Evolutionary conservation across 805 yeast species (phyloP), one percentile per base, ranked within the genome.

Genomic region (Ogataea paraovalis): DNA sequence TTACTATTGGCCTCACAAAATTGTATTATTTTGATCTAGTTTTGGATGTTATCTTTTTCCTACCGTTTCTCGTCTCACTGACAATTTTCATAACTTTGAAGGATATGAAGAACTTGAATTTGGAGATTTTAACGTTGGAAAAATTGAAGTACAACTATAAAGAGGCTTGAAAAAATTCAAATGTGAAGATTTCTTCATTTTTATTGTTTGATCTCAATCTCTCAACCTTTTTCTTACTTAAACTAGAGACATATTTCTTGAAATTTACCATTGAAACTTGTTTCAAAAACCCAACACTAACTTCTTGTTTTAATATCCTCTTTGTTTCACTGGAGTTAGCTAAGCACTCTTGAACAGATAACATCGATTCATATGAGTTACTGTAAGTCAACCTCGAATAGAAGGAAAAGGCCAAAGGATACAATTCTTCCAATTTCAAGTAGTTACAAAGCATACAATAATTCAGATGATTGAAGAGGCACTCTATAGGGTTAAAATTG

Each of bases 371-470:
- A 30, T 49, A 54, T 8, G 65, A 53, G 19, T 46, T 43, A 16
- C 30, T 43, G 39, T 58, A 52, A 8, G 48, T 54, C 9, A 47
- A 30, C 28, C 66, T 47, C n/a, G 62, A 50, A 36, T 57, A 46
- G 47, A 52, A 59, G 9, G 66, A 62, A 38, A 65, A 64, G 14
- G 58, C 57, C 21, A 67, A 41, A 1, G 71, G 71, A n/a, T 52
- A 49, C 3, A 34, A 27, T 4, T 39, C n/a, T 40, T 63, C 66
- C 19, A 66, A 46, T 9, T 56, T 41, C 28, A 60, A 12, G 16
- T 55, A 53, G 23, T 56, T 50, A 41, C 64, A 52, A 10, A 58
- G 46, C 54, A 64, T 46, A 10, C 58, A 39, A 42, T 59, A 60
- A 45, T 67, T 66, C 32, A 64, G 49, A 46, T 58, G 58, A 10